Evolutionary conservation across 1,139 yeast genomes (phyloP).

Genomic region (Magnusiomyces sp.): DNA sequence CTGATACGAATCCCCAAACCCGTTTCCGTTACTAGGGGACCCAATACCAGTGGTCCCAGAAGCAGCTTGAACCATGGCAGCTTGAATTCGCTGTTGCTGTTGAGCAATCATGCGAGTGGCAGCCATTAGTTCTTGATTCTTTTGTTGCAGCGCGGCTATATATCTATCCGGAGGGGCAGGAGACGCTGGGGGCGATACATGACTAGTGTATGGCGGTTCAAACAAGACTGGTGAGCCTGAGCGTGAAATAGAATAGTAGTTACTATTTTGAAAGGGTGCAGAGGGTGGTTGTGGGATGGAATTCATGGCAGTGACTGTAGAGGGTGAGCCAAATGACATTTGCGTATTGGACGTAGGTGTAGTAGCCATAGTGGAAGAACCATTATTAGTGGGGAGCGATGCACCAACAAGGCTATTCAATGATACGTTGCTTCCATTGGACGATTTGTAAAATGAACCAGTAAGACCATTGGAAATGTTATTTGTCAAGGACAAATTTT

Average conservation of each 20-base stretch:
- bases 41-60: background rate
- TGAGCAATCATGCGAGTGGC: constrained; percentile 29
- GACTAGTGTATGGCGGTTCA: constrained; percentile 1
- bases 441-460: too few species aligned
- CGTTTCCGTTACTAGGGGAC: background rate
- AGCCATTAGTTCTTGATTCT: constrained; percentile 34
- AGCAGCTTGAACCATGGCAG: constrained; percentile 26
- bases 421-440: too few species aligned
- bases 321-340: too few species aligned
- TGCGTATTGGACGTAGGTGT: too few species aligned
- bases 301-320: too few species aligned
- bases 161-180: constrained; percentile 8
- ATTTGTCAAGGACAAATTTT: too few species aligned
- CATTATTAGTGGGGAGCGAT: too few species aligned
- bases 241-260: background rate
- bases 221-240: background rate
- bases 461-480: too few species aligned
- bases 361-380: too few species aligned
- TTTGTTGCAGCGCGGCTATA: constrained; percentile 30
- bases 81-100: constrained; percentile 30
- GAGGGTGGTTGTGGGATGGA: constrained; percentile 14
- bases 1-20: too few species aligned
- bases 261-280: constrained; percentile 8
- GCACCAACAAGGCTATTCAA: too few species aligned
- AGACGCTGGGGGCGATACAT: constrained; percentile 9